Percentiles rank a stretch among this genome's conserved stretches.
phyloP scores from a whole-genome alignment of 1,284 basidiomycete species.

The Ganoderma resinaceum region DNA sequence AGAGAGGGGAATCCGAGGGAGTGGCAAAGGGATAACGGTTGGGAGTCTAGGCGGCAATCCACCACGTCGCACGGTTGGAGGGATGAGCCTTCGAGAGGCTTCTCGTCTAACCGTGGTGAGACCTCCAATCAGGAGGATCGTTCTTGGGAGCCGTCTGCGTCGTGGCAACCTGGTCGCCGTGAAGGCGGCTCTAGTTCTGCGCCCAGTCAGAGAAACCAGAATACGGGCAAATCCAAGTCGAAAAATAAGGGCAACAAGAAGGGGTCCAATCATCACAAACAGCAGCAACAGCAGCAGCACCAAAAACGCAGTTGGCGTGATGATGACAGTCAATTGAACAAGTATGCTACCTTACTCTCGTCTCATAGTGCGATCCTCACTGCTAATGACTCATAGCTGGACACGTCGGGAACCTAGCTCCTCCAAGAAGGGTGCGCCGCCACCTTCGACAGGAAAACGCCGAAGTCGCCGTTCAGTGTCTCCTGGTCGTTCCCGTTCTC shows the following conservation, averaged over 20 bases:
- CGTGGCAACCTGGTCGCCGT: conserved; percentile 41
- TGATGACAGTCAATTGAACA: conserved; percentile 72
- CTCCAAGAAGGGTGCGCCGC: conserved; percentile 24
- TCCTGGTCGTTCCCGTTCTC: conserved; percentile 64
- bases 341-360: conserved; percentile 52
- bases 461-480: conserved; percentile 44
- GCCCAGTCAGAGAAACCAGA: conserved; percentile 40
- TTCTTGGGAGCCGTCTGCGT: conserved; percentile 44
- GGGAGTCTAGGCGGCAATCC: conserved; percentile 41
- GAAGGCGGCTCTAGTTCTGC: conserved; percentile 34
- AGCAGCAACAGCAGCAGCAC: conserved; percentile 41
- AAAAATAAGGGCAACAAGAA: conserved; percentile 43
- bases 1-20: conserved; percentile 32
- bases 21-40: conserved; percentile 45
- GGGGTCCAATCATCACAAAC: conserved; percentile 44
- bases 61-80: conserved; percentile 20
- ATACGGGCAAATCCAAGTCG: conserved; percentile 43
- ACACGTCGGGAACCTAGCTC: conserved; percentile 39
- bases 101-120: conserved; percentile 24
- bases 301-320: conserved; percentile 62
- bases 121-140: conserved; percentile 41
- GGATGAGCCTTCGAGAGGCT: conserved; percentile 20
- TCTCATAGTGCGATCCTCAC: background rate
- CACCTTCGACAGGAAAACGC: conserved; percentile 31
- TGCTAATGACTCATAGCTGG: conserved; percentile 37